These are phyloP conservation scores for Anacardium occidentale DNA, from an alignment of 345 rosid genomes.

Conservation along the genomic window DNA sequence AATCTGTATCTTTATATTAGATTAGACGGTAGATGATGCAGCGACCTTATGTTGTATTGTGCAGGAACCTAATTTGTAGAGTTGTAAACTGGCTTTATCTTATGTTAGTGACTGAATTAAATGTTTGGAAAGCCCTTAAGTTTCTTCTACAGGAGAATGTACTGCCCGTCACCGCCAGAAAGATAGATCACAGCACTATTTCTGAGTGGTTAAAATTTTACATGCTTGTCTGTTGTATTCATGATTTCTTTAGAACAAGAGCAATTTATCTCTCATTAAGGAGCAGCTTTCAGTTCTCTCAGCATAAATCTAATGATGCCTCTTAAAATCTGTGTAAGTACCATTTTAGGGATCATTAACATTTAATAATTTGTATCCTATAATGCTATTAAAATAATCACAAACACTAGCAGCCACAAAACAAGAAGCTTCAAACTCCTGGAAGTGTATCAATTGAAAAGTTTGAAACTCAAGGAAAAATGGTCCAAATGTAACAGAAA, in stretches of 20 bases:
- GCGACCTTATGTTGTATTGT: constrained; percentile 27
- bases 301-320: too few relatives aligned
- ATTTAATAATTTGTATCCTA: too few relatives aligned
- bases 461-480: not conserved
- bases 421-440: not conserved
- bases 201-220: not conserved
- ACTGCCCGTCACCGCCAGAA: too few relatives aligned
- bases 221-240: not conserved
- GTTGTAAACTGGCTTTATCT: not conserved
- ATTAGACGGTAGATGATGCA: constrained; percentile 23
- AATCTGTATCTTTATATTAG: constrained; percentile 17
- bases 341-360: too few relatives aligned
- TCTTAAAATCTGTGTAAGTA: too few relatives aligned
- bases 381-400: too few relatives aligned
- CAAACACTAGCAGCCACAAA: not conserved
- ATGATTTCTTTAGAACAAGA: too few relatives aligned
- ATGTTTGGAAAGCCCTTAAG: not conserved
- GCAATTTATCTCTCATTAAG: too few relatives aligned
- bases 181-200: not conserved
- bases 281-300: too few relatives aligned
- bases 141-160: not conserved
- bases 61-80: constrained; percentile 32
- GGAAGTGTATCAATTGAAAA: not conserved
- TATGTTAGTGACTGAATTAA: constrained; percentile 22
- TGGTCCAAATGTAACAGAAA: not conserved